A percentile compares a stretch with the other conserved stretches of the same genome.
Conservation (phyloP, 2,329 filamentous ascomycete genomes). For the Xylaria digitata region DNA sequence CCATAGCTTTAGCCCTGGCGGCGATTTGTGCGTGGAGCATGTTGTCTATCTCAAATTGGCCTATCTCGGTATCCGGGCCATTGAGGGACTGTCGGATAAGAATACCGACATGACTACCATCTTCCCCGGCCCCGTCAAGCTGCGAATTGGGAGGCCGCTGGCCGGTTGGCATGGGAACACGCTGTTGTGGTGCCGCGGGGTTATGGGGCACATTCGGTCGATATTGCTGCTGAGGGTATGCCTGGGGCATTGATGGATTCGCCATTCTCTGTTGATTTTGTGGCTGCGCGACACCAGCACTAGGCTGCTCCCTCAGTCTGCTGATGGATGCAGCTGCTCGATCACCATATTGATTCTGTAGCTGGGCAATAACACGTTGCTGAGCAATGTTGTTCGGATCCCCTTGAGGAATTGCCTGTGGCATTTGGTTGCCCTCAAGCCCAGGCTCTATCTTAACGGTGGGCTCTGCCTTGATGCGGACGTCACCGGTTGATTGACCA, state of each 20-base stretch:
- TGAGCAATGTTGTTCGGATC: constrained; percentile 34
- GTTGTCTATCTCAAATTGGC: constrained; percentile 72
- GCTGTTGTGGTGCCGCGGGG: constrained; percentile 46
- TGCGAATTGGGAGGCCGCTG: constrained; percentile 65
- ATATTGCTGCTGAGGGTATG: constrained; percentile 49
- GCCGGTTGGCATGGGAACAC: constrained; percentile 55
- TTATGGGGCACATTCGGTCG: constrained; percentile 40
- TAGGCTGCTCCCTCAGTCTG: constrained; percentile 60
- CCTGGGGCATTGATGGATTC: constrained; percentile 42
- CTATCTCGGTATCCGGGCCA: constrained; percentile 66
- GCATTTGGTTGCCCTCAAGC: constrained; percentile 47
- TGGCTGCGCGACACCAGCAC: constrained; percentile 42
- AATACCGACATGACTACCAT: constrained; percentile 67
- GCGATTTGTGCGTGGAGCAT: constrained; percentile 76
- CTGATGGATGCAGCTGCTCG: constrained; percentile 75
- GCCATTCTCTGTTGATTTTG: constrained; percentile 45
- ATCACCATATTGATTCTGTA: constrained; percentile 70
- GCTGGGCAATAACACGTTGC: constrained; percentile 65
- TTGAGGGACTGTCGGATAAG: constrained; percentile 67
- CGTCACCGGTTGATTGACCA: constrained; percentile 46
- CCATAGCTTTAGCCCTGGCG: constrained; percentile 73
- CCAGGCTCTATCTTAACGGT: constrained; percentile 62
- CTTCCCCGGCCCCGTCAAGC: constrained; percentile 78
- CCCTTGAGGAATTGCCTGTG: constrained; percentile 22
- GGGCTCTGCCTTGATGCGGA: constrained; percentile 59